phyloP scores from a whole-genome alignment of 306 rosid genomes.

The Pyrus pyrifolia region DNA sequence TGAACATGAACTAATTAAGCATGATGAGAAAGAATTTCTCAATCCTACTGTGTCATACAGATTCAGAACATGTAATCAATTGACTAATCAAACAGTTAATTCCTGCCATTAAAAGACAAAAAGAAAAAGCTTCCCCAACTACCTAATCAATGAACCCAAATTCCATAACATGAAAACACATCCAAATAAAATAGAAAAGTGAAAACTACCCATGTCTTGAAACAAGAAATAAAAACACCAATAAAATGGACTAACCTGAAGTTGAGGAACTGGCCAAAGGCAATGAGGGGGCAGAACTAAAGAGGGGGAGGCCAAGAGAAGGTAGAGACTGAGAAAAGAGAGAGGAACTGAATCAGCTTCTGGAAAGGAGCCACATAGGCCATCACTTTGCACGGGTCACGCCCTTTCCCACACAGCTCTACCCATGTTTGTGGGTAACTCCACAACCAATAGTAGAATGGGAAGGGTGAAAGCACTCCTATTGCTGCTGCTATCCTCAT shows the following conservation, averaged over 20 bases:
- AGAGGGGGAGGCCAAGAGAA: conserved; percentile 73
- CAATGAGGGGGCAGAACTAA: conserved; percentile 76
- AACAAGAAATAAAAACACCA: background rate
- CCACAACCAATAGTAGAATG: conserved; percentile 70
- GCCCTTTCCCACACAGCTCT: conserved; percentile 56
- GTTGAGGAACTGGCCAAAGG: conserved; percentile 81
- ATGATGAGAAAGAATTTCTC: background rate
- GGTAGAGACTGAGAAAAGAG: conserved; percentile 55
- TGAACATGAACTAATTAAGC: background rate
- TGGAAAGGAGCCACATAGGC: conserved; percentile 48
- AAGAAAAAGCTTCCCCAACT: background rate
- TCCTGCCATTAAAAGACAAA: background rate
- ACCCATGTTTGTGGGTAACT: conserved; percentile 72
- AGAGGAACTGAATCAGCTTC: conserved; percentile 67
- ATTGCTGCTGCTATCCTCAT: conserved; percentile 50
- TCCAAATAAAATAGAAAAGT: background rate
- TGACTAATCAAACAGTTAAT: background rate
- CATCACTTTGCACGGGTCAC: conserved; percentile 73
- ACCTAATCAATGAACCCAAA: background rate
- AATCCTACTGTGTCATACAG: background rate
- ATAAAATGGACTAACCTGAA: conserved; percentile 38
- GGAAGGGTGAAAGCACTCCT: conserved; percentile 58
- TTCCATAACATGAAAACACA: background rate
- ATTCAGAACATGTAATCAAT: background rate
- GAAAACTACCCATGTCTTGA: background rate